Evolutionary conservation across 129 eudicot genomes (phyloP).

Genomic region (Ambrosia trifida): DNA sequence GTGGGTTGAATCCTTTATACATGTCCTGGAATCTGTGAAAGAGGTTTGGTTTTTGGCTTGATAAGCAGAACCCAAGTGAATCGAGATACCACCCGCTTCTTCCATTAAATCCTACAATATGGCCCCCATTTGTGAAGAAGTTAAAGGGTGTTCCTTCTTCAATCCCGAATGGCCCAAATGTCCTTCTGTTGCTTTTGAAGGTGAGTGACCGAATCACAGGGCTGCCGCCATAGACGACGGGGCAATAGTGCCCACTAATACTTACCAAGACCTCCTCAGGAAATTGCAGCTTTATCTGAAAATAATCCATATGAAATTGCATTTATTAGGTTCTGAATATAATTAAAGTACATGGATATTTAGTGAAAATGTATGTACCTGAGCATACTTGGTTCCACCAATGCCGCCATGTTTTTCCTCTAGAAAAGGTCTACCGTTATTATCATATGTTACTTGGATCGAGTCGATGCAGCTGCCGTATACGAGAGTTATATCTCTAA

Average conservation of each 20-base stretch:
- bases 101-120: constrained; percentile 66
- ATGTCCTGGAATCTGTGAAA: constrained; percentile 31
- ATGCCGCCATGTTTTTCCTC: constrained; percentile 64
- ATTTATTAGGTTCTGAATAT: background rate
- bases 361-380: constrained; percentile 31
- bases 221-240: constrained; percentile 66
- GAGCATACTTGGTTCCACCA: constrained; percentile 47
- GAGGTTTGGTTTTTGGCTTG: constrained; percentile 32
- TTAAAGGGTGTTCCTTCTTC: constrained; percentile 79
- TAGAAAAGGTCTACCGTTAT: constrained; percentile 43
- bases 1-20: constrained; percentile 33
- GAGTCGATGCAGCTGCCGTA: constrained; percentile 65
- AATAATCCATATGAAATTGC: background rate
- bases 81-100: constrained; percentile 70
- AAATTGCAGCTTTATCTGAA: constrained; percentile 67
- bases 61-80: constrained; percentile 55
- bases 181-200: constrained; percentile 57
- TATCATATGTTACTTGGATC: constrained; percentile 52
- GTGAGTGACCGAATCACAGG: constrained; percentile 71
- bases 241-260: constrained; percentile 55
- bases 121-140: constrained; percentile 51
- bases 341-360: background rate
- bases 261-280: constrained; percentile 64
- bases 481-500: constrained; percentile 58
- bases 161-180: constrained; percentile 69